Conservation (phyloP, 441 rosid genomes). For the Pelargonium citronellum region DNA sequence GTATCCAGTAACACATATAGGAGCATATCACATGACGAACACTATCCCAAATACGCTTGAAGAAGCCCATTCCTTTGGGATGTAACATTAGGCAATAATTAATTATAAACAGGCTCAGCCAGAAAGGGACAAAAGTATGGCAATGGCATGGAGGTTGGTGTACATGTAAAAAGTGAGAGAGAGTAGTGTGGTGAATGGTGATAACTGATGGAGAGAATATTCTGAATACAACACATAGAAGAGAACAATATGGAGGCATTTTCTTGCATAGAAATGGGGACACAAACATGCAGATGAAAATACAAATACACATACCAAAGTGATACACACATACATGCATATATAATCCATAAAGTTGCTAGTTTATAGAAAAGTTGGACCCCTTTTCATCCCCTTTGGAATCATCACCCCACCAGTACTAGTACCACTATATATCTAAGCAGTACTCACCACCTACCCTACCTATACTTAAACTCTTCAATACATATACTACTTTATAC, state of each 20-base stretch:
- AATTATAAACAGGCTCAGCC: too few species aligned
- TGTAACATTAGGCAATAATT: too few species aligned
- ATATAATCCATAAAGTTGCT: neutral
- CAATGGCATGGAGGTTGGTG: too few species aligned
- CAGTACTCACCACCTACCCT: neutral
- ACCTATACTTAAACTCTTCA: neutral
- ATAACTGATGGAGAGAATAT: neutral
- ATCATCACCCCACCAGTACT: conserved; percentile 3
- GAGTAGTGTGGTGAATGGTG: neutral
- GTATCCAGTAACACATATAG: too few species aligned
- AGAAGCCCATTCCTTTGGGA: too few species aligned
- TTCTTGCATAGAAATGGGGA: neutral
- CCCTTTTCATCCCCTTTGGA: neutral
- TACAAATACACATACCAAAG: neutral
- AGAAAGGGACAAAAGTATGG: too few species aligned
- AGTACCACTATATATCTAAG: neutral
- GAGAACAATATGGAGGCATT: too few species aligned
- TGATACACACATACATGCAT: neutral
- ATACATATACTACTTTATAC: neutral
- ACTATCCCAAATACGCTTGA: too few species aligned
- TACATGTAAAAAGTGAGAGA: too few species aligned
- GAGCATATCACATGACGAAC: too few species aligned
- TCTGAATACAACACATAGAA: neutral
- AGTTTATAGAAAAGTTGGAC: neutral
- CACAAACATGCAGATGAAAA: neutral